phyloP scores from a whole-genome alignment of 768 basidiomycete species.

The Porphyrellus cyaneotinctus region DNA sequence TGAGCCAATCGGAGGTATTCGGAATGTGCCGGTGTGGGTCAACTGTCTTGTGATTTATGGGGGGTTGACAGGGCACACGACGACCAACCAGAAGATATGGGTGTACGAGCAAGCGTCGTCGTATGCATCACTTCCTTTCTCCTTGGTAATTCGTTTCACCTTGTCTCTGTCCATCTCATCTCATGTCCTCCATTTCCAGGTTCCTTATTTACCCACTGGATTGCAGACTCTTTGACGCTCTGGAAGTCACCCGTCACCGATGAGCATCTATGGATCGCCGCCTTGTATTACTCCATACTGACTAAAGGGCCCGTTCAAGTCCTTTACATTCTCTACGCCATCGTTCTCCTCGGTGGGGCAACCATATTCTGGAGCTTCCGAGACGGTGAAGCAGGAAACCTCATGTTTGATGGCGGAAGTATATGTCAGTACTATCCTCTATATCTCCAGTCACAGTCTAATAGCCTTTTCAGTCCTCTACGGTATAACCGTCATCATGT shows the following conservation, averaged over 20 bases:
- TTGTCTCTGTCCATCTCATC: background rate
- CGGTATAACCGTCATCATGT: conserved; percentile 64
- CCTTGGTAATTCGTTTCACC: conserved; percentile 47
- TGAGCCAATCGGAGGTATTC: conserved; percentile 7
- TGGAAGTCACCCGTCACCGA: conserved; percentile 90
- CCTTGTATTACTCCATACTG: conserved; percentile 76
- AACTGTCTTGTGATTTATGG: conserved; percentile 21
- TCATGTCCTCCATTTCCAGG: conserved; percentile 39
- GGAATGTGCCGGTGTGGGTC: conserved; percentile 14
- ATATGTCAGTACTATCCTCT: conserved; percentile 55
- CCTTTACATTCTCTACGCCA: conserved; percentile 52
- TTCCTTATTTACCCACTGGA: conserved; percentile 84
- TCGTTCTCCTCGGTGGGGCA: conserved; percentile 55
- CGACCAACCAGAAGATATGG: conserved; percentile 41
- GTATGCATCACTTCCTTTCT: conserved; percentile 78
- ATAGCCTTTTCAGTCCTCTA: conserved; percentile 60
- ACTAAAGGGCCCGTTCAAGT: conserved; percentile 57
- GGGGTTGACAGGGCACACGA: conserved; percentile 13
- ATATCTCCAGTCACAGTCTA: background rate
- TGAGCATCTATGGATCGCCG: conserved; percentile 77
- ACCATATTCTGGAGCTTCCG: conserved; percentile 76
- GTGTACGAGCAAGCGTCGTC: conserved; percentile 68
- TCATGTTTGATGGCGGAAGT: conserved; percentile 91
- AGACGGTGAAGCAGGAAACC: conserved; percentile 74
- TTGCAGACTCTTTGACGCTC: conserved; percentile 85